phyloP scores from a whole-genome alignment of 257 asterid genomes.

The Verbena officinalis region DNA sequence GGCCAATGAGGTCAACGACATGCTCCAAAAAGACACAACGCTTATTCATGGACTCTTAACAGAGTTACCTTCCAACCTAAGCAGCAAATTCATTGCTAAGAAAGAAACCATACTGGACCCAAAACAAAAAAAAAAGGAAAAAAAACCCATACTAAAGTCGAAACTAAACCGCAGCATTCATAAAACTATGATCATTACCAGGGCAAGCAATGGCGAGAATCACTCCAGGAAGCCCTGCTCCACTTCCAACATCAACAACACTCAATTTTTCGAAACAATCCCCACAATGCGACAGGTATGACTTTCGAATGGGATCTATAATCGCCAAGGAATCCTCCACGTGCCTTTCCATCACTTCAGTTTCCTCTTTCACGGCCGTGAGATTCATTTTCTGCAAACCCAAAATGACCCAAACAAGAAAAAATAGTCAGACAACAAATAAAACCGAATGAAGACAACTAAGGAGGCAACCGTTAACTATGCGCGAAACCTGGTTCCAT shows the following conservation, averaged over 20 bases:
- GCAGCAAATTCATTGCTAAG: constrained; percentile 26
- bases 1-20: constrained; percentile 52
- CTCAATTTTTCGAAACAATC: constrained; percentile 58
- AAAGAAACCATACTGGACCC: too few relatives aligned
- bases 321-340: constrained; percentile 87
- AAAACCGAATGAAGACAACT: neutral
- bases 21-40: constrained; percentile 90
- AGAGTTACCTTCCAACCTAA: constrained; percentile 91
- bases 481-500: constrained; percentile 86
- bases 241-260: constrained; percentile 91
- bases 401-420: constrained; percentile 13
- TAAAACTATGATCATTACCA: constrained; percentile 39
- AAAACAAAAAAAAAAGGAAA: too few relatives aligned
- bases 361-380: constrained; percentile 78
- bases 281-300: constrained; percentile 59
- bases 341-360: constrained; percentile 89
- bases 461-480: neutral
- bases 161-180: neutral
- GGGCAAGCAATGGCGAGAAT: constrained; percentile 90
- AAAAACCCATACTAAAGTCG: neutral
- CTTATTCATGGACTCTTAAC: constrained; percentile 83
- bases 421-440: neutral
- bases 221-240: constrained; percentile 95
- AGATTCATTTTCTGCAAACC: constrained; percentile 82
- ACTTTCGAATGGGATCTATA: constrained; percentile 57